A percentile compares a stretch with the other conserved stretches of the same genome.
Conservation (phyloP, 257 asterid genomes). For the Dorcoceras hygrometricum region DNA sequence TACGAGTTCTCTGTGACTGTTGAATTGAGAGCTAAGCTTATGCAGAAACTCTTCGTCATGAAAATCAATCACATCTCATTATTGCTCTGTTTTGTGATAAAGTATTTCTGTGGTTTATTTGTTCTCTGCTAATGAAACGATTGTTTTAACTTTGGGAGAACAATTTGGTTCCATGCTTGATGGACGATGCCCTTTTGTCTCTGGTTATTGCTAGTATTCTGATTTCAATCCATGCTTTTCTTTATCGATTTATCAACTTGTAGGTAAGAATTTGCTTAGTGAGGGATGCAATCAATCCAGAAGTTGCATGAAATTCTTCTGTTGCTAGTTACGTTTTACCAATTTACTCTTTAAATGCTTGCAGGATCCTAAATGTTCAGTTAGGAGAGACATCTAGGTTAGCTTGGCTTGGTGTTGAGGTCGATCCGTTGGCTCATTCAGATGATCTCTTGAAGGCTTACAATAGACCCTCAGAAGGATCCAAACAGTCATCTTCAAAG, state of each 20-base stretch:
- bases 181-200: slow-evolving; percentile 1
- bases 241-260: neutral
- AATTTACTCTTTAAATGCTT: slow-evolving; percentile 20
- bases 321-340: slow-evolving; percentile 11
- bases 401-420: slow-evolving; percentile 96
- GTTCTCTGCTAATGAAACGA: neutral
- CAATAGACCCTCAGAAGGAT: slow-evolving; percentile 70
- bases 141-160: neutral
- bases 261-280: too few relatives aligned
- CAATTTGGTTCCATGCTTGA: neutral
- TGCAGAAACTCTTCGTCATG: neutral
- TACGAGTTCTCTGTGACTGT: slow-evolving; percentile 26
- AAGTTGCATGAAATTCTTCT: neutral
- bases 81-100: neutral
- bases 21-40: neutral
- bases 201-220: neutral
- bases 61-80: slow-evolving; percentile 5
- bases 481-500: slow-evolving; percentile 56
- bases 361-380: slow-evolving; percentile 77
- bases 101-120: slow-evolving; percentile 1
- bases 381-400: slow-evolving; percentile 85
- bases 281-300: neutral
- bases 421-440: slow-evolving; percentile 73
- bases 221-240: neutral
- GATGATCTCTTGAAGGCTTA: slow-evolving; percentile 76